phyloP scores from a whole-genome alignment of 139 green algal genomes.

The Ettlia oleoabundans region DNA sequence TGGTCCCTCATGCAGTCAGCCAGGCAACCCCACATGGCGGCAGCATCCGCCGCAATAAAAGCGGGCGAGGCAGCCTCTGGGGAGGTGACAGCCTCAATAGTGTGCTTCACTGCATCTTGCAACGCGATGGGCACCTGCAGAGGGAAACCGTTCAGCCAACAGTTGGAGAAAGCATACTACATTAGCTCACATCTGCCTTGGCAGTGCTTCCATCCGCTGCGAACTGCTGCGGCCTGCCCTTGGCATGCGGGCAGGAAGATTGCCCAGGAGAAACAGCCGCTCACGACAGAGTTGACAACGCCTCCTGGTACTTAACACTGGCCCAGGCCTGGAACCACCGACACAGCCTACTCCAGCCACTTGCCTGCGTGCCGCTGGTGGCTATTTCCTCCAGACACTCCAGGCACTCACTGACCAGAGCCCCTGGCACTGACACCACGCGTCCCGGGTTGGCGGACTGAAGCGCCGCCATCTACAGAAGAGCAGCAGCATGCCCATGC shows the following conservation, averaged over 20 bases:
- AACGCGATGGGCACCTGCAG: slow-evolving; percentile 21
- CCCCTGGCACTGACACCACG: slow-evolving; percentile 20
- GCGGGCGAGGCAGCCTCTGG: neutral
- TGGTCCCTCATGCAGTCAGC: slow-evolving; percentile 25
- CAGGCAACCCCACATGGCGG: slow-evolving; percentile 25
- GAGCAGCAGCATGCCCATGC: no score
- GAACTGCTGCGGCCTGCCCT: neutral
- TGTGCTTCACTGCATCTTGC: slow-evolving; percentile 22
- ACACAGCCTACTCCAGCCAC: neutral
- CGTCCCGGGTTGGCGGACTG: slow-evolving; percentile 25
- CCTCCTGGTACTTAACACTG: no score
- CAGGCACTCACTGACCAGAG: slow-evolving; percentile 17
- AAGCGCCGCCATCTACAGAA: slow-evolving; percentile 37
- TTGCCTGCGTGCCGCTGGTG: neutral
- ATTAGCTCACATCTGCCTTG: no score
- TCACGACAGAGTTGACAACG: no score
- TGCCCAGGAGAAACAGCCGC: no score
- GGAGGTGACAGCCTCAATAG: neutral
- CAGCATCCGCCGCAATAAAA: neutral
- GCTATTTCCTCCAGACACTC: slow-evolving; percentile 39
- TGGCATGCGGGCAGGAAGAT: no score
- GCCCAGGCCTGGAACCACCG: neutral
- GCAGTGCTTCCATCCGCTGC: no score
- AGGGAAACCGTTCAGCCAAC: no score
- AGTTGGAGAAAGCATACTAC: no score